Percentiles rank a stretch among this genome's conserved stretches.
phyloP scores from a whole-genome alignment of 2,329 filamentous ascomycete genomes.

The Hirsutella minnesotensis region DNA sequence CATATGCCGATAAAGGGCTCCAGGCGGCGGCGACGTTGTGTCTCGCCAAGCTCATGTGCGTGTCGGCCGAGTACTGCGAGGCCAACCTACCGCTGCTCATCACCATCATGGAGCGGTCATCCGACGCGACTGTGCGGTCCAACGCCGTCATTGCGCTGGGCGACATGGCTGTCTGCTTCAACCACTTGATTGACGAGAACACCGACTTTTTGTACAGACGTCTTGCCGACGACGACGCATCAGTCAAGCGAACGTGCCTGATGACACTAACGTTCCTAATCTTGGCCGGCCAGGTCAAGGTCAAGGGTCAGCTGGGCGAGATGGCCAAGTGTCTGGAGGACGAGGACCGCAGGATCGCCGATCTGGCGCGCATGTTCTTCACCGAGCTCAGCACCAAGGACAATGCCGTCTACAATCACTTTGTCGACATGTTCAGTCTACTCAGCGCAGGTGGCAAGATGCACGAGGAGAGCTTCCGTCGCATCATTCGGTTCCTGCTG shows the following conservation, averaged over 20 bases:
- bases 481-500: slow-evolving; percentile 84
- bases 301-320: slow-evolving; percentile 95
- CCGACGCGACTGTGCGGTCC: slow-evolving; percentile 83
- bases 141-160: slow-evolving; percentile 95
- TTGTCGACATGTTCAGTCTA: slow-evolving; percentile 96
- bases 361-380: slow-evolving; percentile 96
- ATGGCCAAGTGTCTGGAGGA: slow-evolving; percentile 99
- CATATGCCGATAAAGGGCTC: slow-evolving; percentile 78
- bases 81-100: slow-evolving; percentile 84
- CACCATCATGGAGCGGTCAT: slow-evolving; percentile 91
- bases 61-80: slow-evolving; percentile 93
- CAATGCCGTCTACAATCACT: slow-evolving; percentile 98
- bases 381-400: slow-evolving; percentile 95
- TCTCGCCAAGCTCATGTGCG: slow-evolving; percentile 96
- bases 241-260: slow-evolving; percentile 91
- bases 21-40: slow-evolving; percentile 91
- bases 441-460: slow-evolving; percentile 71
- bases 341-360: slow-evolving; percentile 84
- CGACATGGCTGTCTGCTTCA: slow-evolving; percentile 99
- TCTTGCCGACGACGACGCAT: slow-evolving; percentile 75
- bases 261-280: slow-evolving; percentile 99
- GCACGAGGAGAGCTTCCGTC: slow-evolving; percentile 73
- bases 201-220: slow-evolving; percentile 95
- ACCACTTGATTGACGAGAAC: slow-evolving; percentile 97
- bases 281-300: slow-evolving; percentile 93